These are phyloP conservation scores for Poteriospumella lacustris DNA, from an alignment of 108 stramenopile genomes.

Conservation along the genomic window DNA sequence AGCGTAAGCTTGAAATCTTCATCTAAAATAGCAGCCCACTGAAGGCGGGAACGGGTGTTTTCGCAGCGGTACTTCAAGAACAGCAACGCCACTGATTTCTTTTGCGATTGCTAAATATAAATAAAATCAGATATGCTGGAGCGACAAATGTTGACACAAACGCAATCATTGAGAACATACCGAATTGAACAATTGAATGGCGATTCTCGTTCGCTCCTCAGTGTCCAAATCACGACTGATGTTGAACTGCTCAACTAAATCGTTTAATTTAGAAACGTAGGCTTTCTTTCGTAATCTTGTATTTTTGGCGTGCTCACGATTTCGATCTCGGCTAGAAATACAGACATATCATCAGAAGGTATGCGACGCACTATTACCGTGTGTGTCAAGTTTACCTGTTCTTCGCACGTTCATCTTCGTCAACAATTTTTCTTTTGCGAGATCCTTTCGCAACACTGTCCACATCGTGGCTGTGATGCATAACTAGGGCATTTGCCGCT, in stretches of 20 bases:
- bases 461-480: neutral
- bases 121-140: neutral
- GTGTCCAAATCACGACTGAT: constrained; percentile 72
- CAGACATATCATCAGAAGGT: neutral
- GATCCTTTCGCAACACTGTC: neutral
- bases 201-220: constrained; percentile 32
- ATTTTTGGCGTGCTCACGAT: constrained; percentile 92
- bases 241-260: constrained; percentile 76
- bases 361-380: neutral
- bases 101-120: neutral
- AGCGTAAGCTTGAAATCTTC: neutral
- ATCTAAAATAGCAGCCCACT: neutral
- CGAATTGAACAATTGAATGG: neutral
- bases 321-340: constrained; percentile 71
- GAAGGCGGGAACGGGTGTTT: neutral
- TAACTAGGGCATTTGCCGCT: constrained; percentile 12
- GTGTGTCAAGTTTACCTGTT: neutral
- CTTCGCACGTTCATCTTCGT: constrained; percentile 5
- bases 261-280: constrained; percentile 82
- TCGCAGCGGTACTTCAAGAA: neutral
- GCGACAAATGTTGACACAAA: neutral
- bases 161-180: neutral
- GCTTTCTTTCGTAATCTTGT: constrained; percentile 92
- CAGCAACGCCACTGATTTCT: neutral
- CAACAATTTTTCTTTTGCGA: constrained; percentile 11